Conservation (phyloP, 352 stramenopile species). For the Globisporangium sylvaticum region DNA sequence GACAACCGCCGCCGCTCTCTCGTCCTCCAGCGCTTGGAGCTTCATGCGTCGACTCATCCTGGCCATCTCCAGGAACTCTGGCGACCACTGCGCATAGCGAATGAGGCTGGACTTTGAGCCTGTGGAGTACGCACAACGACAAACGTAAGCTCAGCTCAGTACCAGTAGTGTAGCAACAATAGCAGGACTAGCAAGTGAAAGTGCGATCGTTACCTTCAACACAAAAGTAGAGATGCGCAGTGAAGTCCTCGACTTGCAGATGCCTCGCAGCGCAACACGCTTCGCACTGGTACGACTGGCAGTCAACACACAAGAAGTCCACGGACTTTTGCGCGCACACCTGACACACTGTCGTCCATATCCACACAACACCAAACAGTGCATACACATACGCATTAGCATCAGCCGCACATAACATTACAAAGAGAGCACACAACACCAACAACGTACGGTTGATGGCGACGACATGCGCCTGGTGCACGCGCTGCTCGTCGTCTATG, state of each 20-base stretch:
- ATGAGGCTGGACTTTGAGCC: conserved; percentile 37
- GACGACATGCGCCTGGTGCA: conserved; percentile 42
- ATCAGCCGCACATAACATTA: not conserved
- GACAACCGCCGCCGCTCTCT: not conserved
- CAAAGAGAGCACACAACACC: not conserved
- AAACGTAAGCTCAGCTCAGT: not conserved
- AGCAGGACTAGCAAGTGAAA: not conserved
- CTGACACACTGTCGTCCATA: conserved; percentile 37
- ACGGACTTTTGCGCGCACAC: conserved; percentile 34
- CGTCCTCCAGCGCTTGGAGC: conserved; percentile 13
- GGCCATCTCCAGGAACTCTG: conserved; percentile 37
- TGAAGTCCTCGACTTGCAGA: conserved; percentile 17
- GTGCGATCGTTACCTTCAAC: conserved; percentile 39
- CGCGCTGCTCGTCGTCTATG: conserved; percentile 10
- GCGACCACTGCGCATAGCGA: conserved; percentile 42
- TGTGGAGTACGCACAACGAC: conserved; percentile 17
- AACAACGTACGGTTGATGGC: conserved; percentile 38
- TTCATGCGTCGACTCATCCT: conserved; percentile 29
- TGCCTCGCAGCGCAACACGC: conserved; percentile 44
- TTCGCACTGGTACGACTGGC: conserved; percentile 55
- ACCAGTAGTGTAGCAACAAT: not conserved
- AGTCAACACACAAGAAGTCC: conserved; percentile 59
- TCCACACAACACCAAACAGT: not conserved
- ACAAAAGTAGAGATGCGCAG: conserved; percentile 48
- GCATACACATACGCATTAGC: not conserved